A percentile compares a stretch with the other conserved stretches of the same genome.
Conservation (phyloP, 2,329 filamentous ascomycete genomes). For the Dothistroma septosporum region DNA sequence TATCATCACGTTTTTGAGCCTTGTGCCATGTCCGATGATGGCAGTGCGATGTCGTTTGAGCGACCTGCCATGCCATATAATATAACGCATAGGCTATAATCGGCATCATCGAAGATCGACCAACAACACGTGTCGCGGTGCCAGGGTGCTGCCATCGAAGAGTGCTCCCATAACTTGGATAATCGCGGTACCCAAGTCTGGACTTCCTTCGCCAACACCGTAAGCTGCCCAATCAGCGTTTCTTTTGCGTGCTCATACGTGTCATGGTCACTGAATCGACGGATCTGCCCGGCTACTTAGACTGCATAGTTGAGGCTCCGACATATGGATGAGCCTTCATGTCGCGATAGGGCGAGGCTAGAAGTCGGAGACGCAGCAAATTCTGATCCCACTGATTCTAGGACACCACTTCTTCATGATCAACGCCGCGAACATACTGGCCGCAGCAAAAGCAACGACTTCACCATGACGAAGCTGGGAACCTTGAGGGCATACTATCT, state of each 20-base stretch:
- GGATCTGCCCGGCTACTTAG: background rate
- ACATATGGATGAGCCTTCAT: background rate
- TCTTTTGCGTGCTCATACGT: background rate
- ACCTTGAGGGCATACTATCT: slow-evolving; percentile 51
- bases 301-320: background rate
- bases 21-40: background rate
- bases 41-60: background rate
- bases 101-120: background rate
- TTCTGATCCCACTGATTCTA: background rate
- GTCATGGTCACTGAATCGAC: background rate
- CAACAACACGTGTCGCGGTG: background rate
- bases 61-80: too few species aligned
- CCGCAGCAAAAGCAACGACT: background rate
- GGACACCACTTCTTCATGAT: background rate
- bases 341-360: background rate
- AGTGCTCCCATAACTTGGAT: background rate
- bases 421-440: background rate
- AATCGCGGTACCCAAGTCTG: background rate
- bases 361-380: background rate
- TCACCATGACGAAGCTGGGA: slow-evolving; percentile 27
- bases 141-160: background rate
- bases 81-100: too few species aligned
- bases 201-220: background rate
- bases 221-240: background rate
- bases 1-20: background rate